phyloP scores from a whole-genome alignment of 2,329 filamentous ascomycete genomes.

The Monosporascus sp. region DNA sequence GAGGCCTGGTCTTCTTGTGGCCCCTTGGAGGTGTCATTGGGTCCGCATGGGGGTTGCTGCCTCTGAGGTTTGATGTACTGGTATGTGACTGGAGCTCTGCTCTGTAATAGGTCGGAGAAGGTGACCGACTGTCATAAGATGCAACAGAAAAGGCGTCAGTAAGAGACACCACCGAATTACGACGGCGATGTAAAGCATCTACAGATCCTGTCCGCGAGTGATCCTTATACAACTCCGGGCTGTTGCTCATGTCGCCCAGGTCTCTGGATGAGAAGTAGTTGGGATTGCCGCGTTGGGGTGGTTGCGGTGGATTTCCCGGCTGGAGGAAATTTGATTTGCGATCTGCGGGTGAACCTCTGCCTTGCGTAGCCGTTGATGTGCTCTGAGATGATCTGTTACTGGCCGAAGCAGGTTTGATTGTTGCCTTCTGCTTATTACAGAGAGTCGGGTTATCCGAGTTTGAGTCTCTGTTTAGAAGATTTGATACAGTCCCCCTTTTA shows the following conservation, averaged over 20 bases:
- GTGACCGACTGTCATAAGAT: constrained; percentile 36
- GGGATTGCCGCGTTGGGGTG: constrained; percentile 30
- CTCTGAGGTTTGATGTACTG: constrained; percentile 8
- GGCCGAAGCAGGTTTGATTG: constrained; percentile 16
- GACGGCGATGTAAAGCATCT: constrained; percentile 44
- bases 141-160: constrained; percentile 51
- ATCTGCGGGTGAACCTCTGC: constrained; percentile 23
- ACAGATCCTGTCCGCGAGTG: constrained; percentile 44
- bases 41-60: constrained; percentile 4
- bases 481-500: constrained; percentile 42
- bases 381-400: constrained; percentile 17
- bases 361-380: constrained; percentile 14
- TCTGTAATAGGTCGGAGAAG: constrained; percentile 30
- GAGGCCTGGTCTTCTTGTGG: constrained; percentile 26
- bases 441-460: constrained; percentile 20
- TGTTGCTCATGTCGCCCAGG: constrained; percentile 21
- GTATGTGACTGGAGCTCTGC: constrained; percentile 6
- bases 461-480: constrained; percentile 44
- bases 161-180: constrained; percentile 50
- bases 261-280: constrained; percentile 35
- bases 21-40: not conserved
- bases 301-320: constrained; percentile 27
- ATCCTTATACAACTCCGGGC: constrained; percentile 27
- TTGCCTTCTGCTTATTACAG: constrained; percentile 14
- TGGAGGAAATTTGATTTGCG: constrained; percentile 26